Conservation (phyloP, 192 early-diverging fungal species). For the Chytriomyces confervae region DNA sequence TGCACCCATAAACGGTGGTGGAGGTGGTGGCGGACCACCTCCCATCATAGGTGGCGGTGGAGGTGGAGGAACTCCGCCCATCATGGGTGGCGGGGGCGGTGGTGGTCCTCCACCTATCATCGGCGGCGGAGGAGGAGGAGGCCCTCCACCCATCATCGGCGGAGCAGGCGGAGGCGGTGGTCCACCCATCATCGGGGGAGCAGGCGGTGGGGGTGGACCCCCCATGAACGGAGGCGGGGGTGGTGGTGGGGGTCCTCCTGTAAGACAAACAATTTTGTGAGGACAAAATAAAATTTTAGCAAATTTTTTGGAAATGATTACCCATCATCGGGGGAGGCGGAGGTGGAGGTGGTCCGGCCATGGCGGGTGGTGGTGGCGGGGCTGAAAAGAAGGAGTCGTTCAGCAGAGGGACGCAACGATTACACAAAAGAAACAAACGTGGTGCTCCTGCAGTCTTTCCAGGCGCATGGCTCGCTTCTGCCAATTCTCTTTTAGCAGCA, state of each 20-base stretch:
- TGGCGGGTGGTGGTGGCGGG: conserved; percentile 40
- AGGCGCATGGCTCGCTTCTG: conserved; percentile 31
- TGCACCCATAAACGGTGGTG: conserved; percentile 8
- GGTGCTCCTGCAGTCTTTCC: background rate
- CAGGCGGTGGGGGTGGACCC: conserved; percentile 45
- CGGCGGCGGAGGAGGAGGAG: conserved; percentile 45
- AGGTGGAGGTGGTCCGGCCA: conserved; percentile 41
- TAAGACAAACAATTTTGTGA: background rate
- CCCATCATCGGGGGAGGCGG: conserved; percentile 39
- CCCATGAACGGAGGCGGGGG: conserved; percentile 47
- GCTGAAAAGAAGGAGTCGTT: background rate
- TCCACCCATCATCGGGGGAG: conserved; percentile 35
- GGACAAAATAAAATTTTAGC: background rate
- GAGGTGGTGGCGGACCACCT: no score
- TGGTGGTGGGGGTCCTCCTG: conserved; percentile 32
- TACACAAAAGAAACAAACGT: background rate
- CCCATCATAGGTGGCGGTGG: background rate
- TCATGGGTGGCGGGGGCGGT: conserved; percentile 39
- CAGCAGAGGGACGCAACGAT: background rate
- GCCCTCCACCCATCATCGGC: conserved; percentile 32
- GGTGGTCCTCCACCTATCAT: conserved; percentile 22
- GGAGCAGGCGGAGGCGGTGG: conserved; percentile 39
- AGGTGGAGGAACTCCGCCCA: conserved; percentile 1
- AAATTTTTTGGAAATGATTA: background rate
- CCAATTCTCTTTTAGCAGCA: conserved; percentile 37